Evolutionary conservation across 768 basidiomycete genomes (phyloP).

Genomic region (Holtermannia corniformis): DNA sequence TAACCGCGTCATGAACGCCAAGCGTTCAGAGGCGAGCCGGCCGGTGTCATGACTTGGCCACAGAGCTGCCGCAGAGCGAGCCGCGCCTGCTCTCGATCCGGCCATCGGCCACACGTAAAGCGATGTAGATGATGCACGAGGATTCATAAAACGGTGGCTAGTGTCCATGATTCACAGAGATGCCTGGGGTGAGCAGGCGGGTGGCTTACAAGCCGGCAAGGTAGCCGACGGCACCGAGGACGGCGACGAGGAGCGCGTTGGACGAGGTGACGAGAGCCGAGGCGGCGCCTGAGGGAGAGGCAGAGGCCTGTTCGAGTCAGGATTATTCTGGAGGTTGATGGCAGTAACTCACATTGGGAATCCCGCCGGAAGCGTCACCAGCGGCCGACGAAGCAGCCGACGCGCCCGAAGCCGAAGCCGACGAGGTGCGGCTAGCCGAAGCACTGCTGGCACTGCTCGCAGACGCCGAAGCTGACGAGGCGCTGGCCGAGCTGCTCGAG

Average conservation of each 20-base stretch:
- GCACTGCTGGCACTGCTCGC: slow-evolving; percentile 32
- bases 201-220: background rate
- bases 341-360: slow-evolving; percentile 20
- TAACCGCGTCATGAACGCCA: no score
- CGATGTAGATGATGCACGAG: no score
- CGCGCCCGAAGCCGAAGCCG: slow-evolving; percentile 2
- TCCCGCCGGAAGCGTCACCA: slow-evolving; percentile 18
- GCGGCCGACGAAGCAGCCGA: background rate
- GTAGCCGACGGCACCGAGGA: slow-evolving; percentile 9
- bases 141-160: no score
- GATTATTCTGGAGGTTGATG: background rate
- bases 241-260: slow-evolving; percentile 5
- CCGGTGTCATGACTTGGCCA: no score
- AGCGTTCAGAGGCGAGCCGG: no score
- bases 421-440: slow-evolving; percentile 7
- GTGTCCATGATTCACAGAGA: no score
- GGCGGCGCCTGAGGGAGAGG: slow-evolving; percentile 6
- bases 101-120: no score
- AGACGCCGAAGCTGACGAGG: slow-evolving; percentile 24
- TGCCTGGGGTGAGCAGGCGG: no score
- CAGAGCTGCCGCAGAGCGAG: no score
- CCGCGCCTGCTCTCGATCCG: no score
- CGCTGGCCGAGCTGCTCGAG: slow-evolving; percentile 35
- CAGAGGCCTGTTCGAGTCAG: slow-evolving; percentile 6
- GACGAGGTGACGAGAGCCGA: slow-evolving; percentile 6